These are phyloP conservation scores for Clitopilus passeckerianus DNA, from an alignment of 768 basidiomycete genomes.

Conservation along the genomic window DNA sequence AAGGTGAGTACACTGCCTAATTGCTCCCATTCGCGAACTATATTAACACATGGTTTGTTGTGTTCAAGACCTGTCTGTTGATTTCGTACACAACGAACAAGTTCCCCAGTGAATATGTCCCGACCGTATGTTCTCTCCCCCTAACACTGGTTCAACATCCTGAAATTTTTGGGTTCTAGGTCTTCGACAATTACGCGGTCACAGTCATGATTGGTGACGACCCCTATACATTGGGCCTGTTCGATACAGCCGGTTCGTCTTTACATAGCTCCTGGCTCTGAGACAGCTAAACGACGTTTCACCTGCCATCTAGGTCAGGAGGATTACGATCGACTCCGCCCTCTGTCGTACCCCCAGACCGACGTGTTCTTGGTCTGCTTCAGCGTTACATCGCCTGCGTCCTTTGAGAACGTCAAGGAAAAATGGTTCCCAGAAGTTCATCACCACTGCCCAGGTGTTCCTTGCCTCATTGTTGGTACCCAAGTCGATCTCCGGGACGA, in stretches of 20 bases:
- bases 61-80: slow-evolving; percentile 80
- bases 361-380: slow-evolving; percentile 99
- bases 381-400: slow-evolving; percentile 96
- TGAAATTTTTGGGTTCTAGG: slow-evolving; percentile 37
- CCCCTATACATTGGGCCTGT: slow-evolving; percentile 96
- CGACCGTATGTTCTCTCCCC: slow-evolving; percentile 65
- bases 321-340: slow-evolving; percentile 99
- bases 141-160: slow-evolving; percentile 13
- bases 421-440: slow-evolving; percentile 99
- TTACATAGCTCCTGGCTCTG: background rate
- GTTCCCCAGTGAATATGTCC: slow-evolving; percentile 98
- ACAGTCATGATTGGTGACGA: slow-evolving; percentile 99
- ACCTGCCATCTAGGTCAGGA: slow-evolving; percentile 71
- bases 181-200: slow-evolving; percentile 97
- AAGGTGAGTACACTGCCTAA: slow-evolving; percentile 50
- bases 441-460: slow-evolving; percentile 98
- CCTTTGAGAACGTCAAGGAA: slow-evolving; percentile 99
- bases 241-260: slow-evolving; percentile 93
- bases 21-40: background rate
- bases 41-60: slow-evolving; percentile 5
- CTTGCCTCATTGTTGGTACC: slow-evolving; percentile 98
- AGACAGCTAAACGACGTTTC: slow-evolving; percentile 6
- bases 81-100: slow-evolving; percentile 98
- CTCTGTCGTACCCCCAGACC: slow-evolving; percentile 98
- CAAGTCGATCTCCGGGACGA: slow-evolving; percentile 98